Evolutionary conservation across 2,329 filamentous ascomycete species (phyloP), one percentile per base, ranked within the genome.

Genomic region (Pezicula neosporulosa): DNA sequence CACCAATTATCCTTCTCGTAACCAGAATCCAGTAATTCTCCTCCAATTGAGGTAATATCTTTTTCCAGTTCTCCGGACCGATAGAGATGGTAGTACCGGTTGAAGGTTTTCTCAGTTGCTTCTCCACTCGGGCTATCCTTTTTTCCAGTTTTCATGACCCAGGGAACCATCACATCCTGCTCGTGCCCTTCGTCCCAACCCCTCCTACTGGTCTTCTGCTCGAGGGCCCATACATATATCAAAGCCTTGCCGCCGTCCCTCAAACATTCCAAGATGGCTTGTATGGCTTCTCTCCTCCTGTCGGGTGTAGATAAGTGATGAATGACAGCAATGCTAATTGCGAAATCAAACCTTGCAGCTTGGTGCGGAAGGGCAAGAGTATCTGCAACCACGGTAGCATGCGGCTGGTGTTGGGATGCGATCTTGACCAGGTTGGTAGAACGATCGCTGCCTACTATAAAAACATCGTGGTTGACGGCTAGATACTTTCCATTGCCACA

Each of bases 1-100:
- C 93, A 99, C 94, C 94, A 97, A 72, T 99, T 99, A 67, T 97
- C 94, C 73, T 86, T 92, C 67, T 99, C 94, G 70, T 97, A 99
- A 33, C 94, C 94, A 53, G 83, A 83, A 58, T 89, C 85, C 21
- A 94, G 63, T 13, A 97, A 83, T 45, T 71, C 72, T 7, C 92
- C 94, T 16, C 91, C 91, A 18, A 87, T 92, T 15, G 79, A 77
- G 47, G 70, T 68, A 51, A 96, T 81, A 66, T 97, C 89, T 41
- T 82, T 78, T 66, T 97, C 91, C 52, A 99, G 75, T 73, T 99
- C 94, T 15, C 89, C 89, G 66, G 89, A 81, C 49, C 82, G 79
- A 70, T 96, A 99, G 24, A 99, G 76, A 71, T 99, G 94, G 68
- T 99, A 99, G 68, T 96, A 99, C 48, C 94, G 81, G 68, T 96